phyloP scores from a whole-genome alignment of 768 basidiomycete genomes.

The Suillus luteus region DNA sequence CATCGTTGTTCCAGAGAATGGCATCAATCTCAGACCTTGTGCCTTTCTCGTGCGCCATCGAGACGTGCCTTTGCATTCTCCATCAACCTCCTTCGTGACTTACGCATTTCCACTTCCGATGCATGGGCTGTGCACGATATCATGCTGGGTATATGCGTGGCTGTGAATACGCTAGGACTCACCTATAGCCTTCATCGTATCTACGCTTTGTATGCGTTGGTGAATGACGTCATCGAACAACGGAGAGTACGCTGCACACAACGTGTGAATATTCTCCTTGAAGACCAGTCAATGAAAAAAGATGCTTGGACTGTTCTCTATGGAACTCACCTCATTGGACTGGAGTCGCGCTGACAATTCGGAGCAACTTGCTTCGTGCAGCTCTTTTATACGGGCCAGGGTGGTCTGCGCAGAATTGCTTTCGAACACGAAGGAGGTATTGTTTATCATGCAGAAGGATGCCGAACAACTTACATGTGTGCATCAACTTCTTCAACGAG shows the following conservation, averaged over 20 bases:
- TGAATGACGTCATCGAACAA: conserved; percentile 37
- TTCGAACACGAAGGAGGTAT: conserved; percentile 3
- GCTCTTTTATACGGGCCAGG: conserved; percentile 26
- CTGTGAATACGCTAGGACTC: conserved; percentile 14
- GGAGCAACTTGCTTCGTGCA: conserved; percentile 16
- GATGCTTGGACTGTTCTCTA: neutral
- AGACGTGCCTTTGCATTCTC: conserved; percentile 34
- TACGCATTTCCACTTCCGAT: conserved; percentile 34
- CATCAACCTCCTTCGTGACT: conserved; percentile 38
- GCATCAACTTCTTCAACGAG: conserved; percentile 29
- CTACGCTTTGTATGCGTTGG: conserved; percentile 32
- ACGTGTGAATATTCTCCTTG: conserved; percentile 26
- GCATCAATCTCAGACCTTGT: conserved; percentile 30
- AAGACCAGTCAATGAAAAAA: conserved; percentile 10
- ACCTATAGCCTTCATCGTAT: conserved; percentile 37
- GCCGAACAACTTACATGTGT: conserved; percentile 25
- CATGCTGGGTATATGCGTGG: neutral
- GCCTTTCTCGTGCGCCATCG: conserved; percentile 41
- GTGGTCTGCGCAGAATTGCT: conserved; percentile 25
- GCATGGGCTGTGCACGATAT: conserved; percentile 29
- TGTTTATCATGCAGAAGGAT: neutral
- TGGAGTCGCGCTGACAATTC: conserved; percentile 7
- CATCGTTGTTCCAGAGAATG: neutral
- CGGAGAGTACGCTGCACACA: conserved; percentile 26
- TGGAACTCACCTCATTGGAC: neutral